A percentile compares a stretch with the other conserved stretches of the same genome.
Evolutionary conservation across 805 yeast species (phyloP).

Genomic region (Wickerhamiella australiensis): DNA sequence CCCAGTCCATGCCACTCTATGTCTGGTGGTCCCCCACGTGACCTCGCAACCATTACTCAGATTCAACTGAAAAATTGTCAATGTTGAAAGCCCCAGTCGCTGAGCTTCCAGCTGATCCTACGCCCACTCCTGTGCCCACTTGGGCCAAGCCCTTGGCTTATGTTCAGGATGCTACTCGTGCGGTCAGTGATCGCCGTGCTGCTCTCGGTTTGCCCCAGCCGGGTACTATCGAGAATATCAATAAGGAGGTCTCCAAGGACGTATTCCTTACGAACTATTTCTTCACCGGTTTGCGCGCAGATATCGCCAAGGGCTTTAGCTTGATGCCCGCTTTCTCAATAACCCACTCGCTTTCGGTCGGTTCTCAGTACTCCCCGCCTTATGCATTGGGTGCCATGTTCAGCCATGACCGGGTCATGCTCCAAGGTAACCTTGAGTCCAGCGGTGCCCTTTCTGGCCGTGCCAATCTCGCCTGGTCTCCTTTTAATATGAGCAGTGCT

Average conservation of each 20-base stretch:
- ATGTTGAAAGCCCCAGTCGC: slow-evolving; percentile 10
- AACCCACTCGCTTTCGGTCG: slow-evolving; percentile 82
- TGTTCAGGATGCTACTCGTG: slow-evolving; percentile 6
- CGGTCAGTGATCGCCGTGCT: slow-evolving; percentile 51
- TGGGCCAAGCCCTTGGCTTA: slow-evolving; percentile 7
- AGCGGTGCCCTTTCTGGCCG: slow-evolving; percentile 79
- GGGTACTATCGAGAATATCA: slow-evolving; percentile 86
- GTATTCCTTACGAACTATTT: slow-evolving; percentile 80
- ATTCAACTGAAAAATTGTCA: slow-evolving; percentile 4
- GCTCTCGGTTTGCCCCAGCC: slow-evolving; percentile 80
- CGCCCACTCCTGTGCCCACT: background rate
- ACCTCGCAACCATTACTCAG: background rate
- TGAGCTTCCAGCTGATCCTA: slow-evolving; percentile 7
- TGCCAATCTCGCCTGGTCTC: slow-evolving; percentile 82
- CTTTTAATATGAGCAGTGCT: slow-evolving; percentile 62
- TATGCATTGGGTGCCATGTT: slow-evolving; percentile 84
- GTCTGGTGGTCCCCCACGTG: too few species aligned
- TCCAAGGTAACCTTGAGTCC: slow-evolving; percentile 86
- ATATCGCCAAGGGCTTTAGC: slow-evolving; percentile 79
- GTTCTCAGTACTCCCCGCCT: slow-evolving; percentile 74
- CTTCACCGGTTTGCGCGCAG: slow-evolving; percentile 94
- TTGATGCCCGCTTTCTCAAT: slow-evolving; percentile 94
- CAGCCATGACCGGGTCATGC: slow-evolving; percentile 72
- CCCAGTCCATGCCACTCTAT: too few species aligned
- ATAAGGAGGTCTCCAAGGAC: slow-evolving; percentile 87